These are phyloP conservation scores for Ogataea nitratoaversa DNA, from an alignment of 805 yeast species.

Conservation along the genomic window DNA sequence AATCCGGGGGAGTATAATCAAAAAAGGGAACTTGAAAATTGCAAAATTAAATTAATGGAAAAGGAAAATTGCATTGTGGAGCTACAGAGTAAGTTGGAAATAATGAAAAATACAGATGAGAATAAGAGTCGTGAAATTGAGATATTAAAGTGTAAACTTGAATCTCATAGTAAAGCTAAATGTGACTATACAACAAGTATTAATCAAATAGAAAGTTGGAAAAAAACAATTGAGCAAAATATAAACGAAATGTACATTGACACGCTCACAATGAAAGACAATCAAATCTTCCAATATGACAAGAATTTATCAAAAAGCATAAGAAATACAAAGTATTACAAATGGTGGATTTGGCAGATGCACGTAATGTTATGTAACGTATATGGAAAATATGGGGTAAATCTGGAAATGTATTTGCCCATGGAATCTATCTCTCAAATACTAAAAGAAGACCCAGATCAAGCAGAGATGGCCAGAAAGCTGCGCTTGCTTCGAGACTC, in stretches of 20 bases:
- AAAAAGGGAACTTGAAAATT: too few species aligned
- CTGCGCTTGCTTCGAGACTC: not conserved
- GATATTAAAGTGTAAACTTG: not conserved
- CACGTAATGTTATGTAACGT: not conserved
- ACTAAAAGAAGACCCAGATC: not conserved
- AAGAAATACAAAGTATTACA: not conserved
- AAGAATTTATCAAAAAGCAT: not conserved
- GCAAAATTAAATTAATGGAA: too few species aligned
- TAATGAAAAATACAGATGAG: not conserved
- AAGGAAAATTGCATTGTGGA: too few species aligned
- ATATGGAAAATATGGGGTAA: not conserved
- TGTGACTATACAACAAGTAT: not conserved
- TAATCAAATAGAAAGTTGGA: not conserved
- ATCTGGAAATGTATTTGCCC: not conserved
- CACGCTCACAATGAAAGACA: not conserved
- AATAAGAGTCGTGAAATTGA: not conserved
- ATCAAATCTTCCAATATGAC: not conserved
- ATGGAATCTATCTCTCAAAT: not conserved
- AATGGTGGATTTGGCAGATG: not conserved
- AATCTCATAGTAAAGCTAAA: not conserved
- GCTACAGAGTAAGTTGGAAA: too few species aligned
- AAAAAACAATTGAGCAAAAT: not conserved
- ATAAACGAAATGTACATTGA: not conserved
- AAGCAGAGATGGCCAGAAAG: not conserved
- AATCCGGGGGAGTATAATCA: too few species aligned